phyloP scores from a whole-genome alignment of 2,329 filamentous ascomycete species.

The Blastomyces gilchristii region DNA sequence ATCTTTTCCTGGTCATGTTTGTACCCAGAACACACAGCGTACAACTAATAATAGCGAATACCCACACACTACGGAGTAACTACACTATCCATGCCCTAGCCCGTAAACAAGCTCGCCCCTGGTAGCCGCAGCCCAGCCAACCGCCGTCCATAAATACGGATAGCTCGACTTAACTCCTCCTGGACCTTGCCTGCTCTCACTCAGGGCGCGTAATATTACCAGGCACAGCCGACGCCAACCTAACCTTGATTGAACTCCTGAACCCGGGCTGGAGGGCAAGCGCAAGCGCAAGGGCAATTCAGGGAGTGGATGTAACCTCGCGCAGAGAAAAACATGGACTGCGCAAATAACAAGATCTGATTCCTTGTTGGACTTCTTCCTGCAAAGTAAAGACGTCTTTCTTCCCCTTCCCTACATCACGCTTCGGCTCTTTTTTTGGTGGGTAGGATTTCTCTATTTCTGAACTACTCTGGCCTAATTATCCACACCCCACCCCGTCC shows the following conservation, averaged over 20 bases:
- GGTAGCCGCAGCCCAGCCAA: background rate
- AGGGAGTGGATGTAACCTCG: background rate
- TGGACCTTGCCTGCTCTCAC: background rate
- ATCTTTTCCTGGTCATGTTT: background rate
- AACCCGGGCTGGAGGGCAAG: background rate
- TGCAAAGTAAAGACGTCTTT: too few relatives aligned
- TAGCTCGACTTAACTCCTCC: too few relatives aligned
- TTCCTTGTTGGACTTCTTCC: background rate
- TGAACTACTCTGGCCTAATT: background rate
- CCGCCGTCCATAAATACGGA: background rate
- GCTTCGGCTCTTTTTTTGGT: background rate
- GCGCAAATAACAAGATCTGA: too few relatives aligned
- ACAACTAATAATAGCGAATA: too few relatives aligned
- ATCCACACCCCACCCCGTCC: background rate
- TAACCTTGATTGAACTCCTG: background rate
- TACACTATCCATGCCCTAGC: too few relatives aligned
- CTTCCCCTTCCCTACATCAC: too few relatives aligned
- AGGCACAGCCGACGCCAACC: background rate
- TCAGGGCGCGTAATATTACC: background rate
- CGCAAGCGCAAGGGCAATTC: background rate
- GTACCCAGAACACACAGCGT: background rate
- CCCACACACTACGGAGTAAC: too few relatives aligned
- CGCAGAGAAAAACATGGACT: background rate
- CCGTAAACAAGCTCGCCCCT: too few relatives aligned
- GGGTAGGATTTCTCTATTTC: background rate